Conservation (phyloP, 176 grass and related monocot species). For the Oryza officinalis region DNA sequence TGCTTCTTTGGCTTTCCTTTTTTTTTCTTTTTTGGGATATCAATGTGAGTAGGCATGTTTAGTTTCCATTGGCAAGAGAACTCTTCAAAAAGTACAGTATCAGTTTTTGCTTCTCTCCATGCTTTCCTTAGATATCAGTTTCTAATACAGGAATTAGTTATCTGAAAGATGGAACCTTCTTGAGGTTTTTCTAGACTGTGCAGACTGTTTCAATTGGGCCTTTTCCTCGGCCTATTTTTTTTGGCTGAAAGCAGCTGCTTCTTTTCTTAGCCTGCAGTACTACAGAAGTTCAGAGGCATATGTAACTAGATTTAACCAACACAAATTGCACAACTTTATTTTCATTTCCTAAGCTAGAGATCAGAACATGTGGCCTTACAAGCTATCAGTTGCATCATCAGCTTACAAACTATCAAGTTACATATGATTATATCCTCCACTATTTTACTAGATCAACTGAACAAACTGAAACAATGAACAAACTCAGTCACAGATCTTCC, state of each 20-base stretch:
- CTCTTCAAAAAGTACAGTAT: not conserved
- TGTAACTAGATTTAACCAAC: conserved; percentile 16
- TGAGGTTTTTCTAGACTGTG: conserved; percentile 1
- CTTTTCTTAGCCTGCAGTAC: conserved; percentile 20
- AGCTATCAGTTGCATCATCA: not conserved
- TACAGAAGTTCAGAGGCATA: not conserved
- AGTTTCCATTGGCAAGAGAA: conserved; percentile 20
- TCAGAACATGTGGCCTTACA: conserved; percentile 12
- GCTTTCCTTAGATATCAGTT: conserved; percentile 26
- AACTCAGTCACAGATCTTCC: not conserved
- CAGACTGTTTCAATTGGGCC: not conserved
- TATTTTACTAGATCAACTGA: not conserved
- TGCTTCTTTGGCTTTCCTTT: not conserved
- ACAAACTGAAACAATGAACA: not conserved
- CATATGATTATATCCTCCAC: not conserved
- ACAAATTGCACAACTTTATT: not conserved
- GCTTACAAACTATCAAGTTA: too few relatives aligned
- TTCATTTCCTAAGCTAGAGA: conserved; percentile 23
- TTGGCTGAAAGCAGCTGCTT: conserved; percentile 16
- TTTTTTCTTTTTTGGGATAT: not conserved
- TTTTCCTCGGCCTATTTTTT: conserved; percentile 4
- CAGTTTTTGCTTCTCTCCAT: not conserved
- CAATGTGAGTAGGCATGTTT: not conserved
- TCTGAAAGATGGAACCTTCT: not conserved
- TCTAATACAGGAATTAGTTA: not conserved